Conservation (phyloP, 257 asterid species). For the Solanum peruvianum region DNA sequence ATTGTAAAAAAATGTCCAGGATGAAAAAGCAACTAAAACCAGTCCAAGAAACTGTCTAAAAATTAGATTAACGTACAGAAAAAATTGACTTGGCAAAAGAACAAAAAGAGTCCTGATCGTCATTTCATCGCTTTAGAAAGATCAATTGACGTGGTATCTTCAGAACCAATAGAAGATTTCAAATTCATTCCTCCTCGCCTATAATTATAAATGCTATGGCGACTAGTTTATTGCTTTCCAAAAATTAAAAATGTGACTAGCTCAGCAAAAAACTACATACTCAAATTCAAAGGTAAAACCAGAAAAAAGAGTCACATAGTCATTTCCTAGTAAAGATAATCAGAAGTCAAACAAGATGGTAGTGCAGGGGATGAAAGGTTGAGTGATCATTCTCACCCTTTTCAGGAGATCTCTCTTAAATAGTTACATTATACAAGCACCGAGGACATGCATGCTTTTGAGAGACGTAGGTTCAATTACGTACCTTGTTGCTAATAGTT, state of each 20-base stretch:
- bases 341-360: not conserved
- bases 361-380: not conserved
- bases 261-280: not conserved
- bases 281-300: not conserved
- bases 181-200: not conserved
- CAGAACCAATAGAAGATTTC: not conserved
- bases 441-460: not conserved
- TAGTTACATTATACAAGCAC: not conserved
- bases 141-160: not conserved
- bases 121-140: not conserved
- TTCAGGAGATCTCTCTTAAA: not conserved
- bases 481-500: constrained; percentile 74
- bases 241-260: not conserved
- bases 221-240: not conserved
- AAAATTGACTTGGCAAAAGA: not conserved
- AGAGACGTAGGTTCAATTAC: not conserved
- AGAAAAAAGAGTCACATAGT: not conserved
- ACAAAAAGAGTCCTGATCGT: not conserved
- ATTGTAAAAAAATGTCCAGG: not conserved
- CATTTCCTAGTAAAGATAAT: not conserved
- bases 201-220: not conserved
- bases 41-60: not conserved
- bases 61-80: not conserved
- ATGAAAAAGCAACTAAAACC: not conserved
- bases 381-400: not conserved